Evolutionary conservation across 2,329 filamentous ascomycete genomes (phyloP).

Genomic region (Penicillium frequentans): DNA sequence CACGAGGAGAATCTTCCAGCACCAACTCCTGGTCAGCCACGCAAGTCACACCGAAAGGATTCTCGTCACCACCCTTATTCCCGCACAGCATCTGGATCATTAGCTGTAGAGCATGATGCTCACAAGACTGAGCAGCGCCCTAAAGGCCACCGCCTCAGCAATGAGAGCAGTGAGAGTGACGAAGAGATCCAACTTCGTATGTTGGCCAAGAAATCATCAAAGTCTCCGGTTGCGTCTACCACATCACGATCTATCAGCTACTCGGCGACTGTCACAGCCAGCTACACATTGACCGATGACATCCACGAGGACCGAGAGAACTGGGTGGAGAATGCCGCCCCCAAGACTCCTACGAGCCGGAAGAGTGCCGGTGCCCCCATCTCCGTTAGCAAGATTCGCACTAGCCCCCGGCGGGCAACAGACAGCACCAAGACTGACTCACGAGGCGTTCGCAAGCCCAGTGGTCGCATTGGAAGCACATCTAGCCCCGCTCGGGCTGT

Average conservation of each 20-base stretch:
- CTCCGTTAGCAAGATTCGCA: conserved; percentile 64
- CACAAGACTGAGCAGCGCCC: conserved; percentile 41
- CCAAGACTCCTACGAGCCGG: conserved; percentile 56
- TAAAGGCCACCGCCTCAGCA: conserved; percentile 59
- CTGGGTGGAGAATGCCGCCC: conserved; percentile 46
- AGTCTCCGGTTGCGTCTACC: conserved; percentile 65
- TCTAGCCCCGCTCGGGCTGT: conserved; percentile 31
- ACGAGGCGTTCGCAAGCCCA: conserved; percentile 47
- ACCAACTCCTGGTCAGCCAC: conserved; percentile 91
- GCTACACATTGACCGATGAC: conserved; percentile 64
- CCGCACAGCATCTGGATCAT: conserved; percentile 52
- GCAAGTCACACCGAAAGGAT: conserved; percentile 80
- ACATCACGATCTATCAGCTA: conserved; percentile 70
- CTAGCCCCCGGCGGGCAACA: conserved; percentile 48
- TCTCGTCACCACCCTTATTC: conserved; percentile 72
- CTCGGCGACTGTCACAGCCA: conserved; percentile 70
- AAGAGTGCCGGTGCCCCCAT: conserved; percentile 55
- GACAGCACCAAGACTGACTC: conserved; percentile 39
- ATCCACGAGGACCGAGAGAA: conserved; percentile 68
- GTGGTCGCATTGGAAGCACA: conserved; percentile 47
- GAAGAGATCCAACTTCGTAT: conserved; percentile 80
- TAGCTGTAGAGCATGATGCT: conserved; percentile 37
- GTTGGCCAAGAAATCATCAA: conserved; percentile 64
- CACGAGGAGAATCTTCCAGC: conserved; percentile 86
- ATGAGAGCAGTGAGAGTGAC: conserved; percentile 66